Evolutionary conservation across 441 rosid genomes (phyloP), one percentile per base, ranked within the genome.

Genomic region (Sinapis alba): DNA sequence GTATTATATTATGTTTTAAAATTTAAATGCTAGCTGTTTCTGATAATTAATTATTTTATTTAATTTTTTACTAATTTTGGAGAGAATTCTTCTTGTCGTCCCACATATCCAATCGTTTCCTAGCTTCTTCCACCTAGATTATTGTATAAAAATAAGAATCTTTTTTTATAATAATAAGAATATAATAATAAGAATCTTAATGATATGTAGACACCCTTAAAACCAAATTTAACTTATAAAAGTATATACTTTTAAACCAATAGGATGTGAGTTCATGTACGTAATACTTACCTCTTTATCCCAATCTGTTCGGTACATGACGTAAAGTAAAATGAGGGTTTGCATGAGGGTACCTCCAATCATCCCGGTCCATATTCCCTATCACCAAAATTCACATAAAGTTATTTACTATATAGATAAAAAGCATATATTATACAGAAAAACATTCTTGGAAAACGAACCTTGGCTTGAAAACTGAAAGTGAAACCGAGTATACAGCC

Each of bases 351-450:
- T 83, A 3, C 92, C 97, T 41, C 84, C 89, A 5, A 91, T 78
- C 97, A 89, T 87, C 3, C 97, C 97, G 0, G 81, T 69, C 97
- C 97, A 89, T 57, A 91, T 83, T 64, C 97, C 97, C 97, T 89
- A 32, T 36, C 71, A 47, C 19, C 68, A 47, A 62, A 76, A 20
- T 41, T 45, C 61, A 30, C 38, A 64, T 56, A 6, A 47, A 47
- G 0, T 4, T 3, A 5, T 5, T 41, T 0, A 12, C 1, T 1
- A 8, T 12, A 41, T 6, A 47, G 15, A 16, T 30, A 21, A 20
- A 20, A 66, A 19, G 13, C 30, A 50, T 21, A 50, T 27, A 7
- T 0, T 51, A 65, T 26, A 61, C 1, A 6, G 34, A 30, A 27
- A 15, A 6, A 6, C 1, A 10, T 8, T 3, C n/a, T n/a, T n/a